Percentiles rank a stretch among this genome's conserved stretches.
Conservation (phyloP, 2,329 filamentous ascomycete species). For the Colletotrichum karsti region DNA sequence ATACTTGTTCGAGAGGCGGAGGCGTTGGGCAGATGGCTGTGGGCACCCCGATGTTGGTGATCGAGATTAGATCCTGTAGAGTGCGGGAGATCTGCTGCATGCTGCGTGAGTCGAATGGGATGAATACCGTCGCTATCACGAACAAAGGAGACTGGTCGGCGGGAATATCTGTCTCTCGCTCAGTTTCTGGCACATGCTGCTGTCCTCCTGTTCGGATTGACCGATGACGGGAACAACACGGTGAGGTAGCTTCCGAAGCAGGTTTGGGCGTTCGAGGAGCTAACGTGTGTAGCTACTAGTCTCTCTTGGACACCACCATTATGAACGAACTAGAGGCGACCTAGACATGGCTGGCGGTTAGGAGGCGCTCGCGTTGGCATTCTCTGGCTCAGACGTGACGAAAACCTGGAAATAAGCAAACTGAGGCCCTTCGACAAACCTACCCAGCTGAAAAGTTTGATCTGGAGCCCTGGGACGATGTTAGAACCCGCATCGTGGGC, state of each 20-base stretch:
- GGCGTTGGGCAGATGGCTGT: background rate
- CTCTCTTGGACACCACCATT: background rate
- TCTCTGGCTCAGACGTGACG: background rate
- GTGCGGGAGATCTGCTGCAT: slow-evolving; percentile 20
- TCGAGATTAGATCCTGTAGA: slow-evolving; percentile 23
- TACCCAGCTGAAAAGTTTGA: background rate
- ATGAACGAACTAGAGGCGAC: background rate
- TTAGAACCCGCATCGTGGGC: background rate
- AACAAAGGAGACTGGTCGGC: background rate
- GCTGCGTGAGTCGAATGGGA: slow-evolving; percentile 3
- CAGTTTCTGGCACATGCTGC: background rate
- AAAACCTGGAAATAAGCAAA: slow-evolving; percentile 1
- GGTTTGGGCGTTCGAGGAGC: slow-evolving; percentile 1
- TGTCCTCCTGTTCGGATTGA: background rate
- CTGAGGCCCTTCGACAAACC: background rate
- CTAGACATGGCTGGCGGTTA: background rate
- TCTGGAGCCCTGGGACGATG: background rate
- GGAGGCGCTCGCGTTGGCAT: background rate
- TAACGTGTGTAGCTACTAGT: background rate
- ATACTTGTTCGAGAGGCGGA: background rate
- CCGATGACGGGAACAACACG: background rate
- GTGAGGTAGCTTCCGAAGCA: slow-evolving; percentile 15
- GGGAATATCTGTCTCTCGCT: background rate
- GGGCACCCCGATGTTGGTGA: slow-evolving; percentile 4
- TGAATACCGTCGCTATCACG: background rate